Conservation (phyloP, 2,329 filamentous ascomycete genomes). For the Cordyceps cicadae region DNA sequence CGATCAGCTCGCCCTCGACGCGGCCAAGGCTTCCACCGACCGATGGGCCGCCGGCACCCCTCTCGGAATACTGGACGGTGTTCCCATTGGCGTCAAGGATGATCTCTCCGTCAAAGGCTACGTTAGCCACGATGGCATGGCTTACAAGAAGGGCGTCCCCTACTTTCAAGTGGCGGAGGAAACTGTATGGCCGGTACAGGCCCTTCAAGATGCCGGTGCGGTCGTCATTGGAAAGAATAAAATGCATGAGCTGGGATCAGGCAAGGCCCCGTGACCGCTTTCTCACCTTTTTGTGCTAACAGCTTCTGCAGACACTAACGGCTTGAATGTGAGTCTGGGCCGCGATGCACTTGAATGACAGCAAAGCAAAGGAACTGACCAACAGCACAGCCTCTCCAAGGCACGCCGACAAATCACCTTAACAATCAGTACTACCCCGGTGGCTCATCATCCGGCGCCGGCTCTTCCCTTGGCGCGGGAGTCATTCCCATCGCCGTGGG, state of each 20-base stretch:
- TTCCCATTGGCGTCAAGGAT: slow-evolving; percentile 79
- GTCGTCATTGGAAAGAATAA: slow-evolving; percentile 67
- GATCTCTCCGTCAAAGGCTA: slow-evolving; percentile 67
- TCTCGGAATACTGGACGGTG: slow-evolving; percentile 66
- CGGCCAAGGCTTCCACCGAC: slow-evolving; percentile 64
- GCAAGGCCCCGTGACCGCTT: slow-evolving; percentile 32
- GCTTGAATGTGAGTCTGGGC: slow-evolving; percentile 56
- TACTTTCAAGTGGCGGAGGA: slow-evolving; percentile 42
- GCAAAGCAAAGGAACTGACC: slow-evolving; percentile 30
- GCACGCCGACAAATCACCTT: slow-evolving; percentile 70
- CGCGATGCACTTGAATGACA: background rate
- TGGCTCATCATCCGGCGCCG: slow-evolving; percentile 71
- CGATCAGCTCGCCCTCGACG: slow-evolving; percentile 51
- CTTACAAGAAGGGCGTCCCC: slow-evolving; percentile 44
- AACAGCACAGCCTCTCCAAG: slow-evolving; percentile 34
- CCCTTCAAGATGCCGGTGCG: slow-evolving; percentile 66
- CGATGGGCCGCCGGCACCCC: slow-evolving; percentile 60
- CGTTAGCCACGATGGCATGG: slow-evolving; percentile 56
- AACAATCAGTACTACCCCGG: slow-evolving; percentile 71
- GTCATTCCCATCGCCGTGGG: slow-evolving; percentile 69
- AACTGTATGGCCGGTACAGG: slow-evolving; percentile 63
- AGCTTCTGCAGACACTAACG: slow-evolving; percentile 57
- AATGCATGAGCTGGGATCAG: slow-evolving; percentile 73
- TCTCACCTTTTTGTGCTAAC: background rate
- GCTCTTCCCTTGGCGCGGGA: slow-evolving; percentile 60